These are phyloP conservation scores for Abortiporus biennis DNA, from an alignment of 1,284 basidiomycete species.

Conservation along the genomic window DNA sequence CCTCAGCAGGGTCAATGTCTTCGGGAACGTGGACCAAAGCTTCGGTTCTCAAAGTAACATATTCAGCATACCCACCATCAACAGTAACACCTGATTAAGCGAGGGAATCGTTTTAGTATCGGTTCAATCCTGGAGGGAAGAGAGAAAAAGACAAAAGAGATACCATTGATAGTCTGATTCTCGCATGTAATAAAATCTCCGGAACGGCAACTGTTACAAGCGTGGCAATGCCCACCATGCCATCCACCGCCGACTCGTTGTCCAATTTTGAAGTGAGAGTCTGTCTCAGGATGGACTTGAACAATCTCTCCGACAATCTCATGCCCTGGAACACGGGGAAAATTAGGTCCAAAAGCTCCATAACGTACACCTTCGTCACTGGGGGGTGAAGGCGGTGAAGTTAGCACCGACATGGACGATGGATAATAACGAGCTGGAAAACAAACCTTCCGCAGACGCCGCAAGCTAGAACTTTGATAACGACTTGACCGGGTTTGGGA, in stretches of 20 bases:
- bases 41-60: slow-evolving; percentile 26
- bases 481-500: slow-evolving; percentile 24
- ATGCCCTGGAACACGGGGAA: slow-evolving; percentile 21
- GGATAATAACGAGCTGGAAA: neutral
- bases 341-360: slow-evolving; percentile 7
- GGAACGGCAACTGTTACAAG: slow-evolving; percentile 16
- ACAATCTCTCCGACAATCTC: slow-evolving; percentile 23
- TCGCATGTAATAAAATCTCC: slow-evolving; percentile 16
- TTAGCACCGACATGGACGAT: slow-evolving; percentile 20
- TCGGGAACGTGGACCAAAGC: slow-evolving; percentile 25
- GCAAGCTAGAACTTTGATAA: slow-evolving; percentile 27
- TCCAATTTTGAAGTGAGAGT: slow-evolving; percentile 20
- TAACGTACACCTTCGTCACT: slow-evolving; percentile 19
- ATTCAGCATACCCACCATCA: slow-evolving; percentile 30
- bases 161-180: slow-evolving; percentile 10
- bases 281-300: slow-evolving; percentile 13
- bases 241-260: slow-evolving; percentile 22
- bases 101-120: neutral
- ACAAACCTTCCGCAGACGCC: slow-evolving; percentile 19
- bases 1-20: slow-evolving; percentile 27
- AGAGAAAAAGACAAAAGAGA: slow-evolving; percentile 8
- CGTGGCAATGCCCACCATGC: slow-evolving; percentile 22
- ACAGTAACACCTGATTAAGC: slow-evolving; percentile 20
- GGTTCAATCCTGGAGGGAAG: neutral
- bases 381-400: no score